These are phyloP conservation scores for Aspergillus japonicus DNA, from an alignment of 2,329 filamentous ascomycete genomes.

Conservation along the genomic window DNA sequence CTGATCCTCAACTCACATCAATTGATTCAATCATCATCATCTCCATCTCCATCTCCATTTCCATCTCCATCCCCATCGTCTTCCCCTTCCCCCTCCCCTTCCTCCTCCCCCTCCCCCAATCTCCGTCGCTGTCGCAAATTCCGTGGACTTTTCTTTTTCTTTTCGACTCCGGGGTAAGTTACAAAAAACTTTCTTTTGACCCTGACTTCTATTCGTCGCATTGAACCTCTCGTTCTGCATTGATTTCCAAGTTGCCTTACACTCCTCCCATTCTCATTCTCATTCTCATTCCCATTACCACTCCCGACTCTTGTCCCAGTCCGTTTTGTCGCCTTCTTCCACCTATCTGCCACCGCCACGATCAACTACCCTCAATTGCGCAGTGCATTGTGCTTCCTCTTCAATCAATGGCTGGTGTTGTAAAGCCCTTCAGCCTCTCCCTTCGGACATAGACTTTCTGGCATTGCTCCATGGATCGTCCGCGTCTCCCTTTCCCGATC, in stretches of 20 bases:
- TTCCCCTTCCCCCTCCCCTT: neutral
- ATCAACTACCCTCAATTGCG: neutral
- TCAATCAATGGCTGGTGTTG: neutral
- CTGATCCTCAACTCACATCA: slow-evolving; percentile 7
- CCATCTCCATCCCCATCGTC: neutral
- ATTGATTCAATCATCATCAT: neutral
- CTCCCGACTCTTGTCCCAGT: neutral
- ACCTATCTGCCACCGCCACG: neutral
- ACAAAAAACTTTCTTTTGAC: no score
- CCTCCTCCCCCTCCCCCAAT: neutral
- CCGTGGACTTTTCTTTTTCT: neutral
- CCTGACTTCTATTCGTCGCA: no score
- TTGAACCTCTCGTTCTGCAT: no score
- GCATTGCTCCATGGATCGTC: neutral
- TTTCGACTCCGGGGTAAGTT: neutral
- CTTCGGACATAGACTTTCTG: neutral
- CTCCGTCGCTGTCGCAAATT: neutral
- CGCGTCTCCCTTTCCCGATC: neutral
- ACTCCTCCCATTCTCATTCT: neutral
- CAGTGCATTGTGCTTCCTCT: neutral
- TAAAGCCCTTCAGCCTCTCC: neutral
- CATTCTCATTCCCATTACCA: neutral
- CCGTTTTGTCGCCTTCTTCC: neutral
- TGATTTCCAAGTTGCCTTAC: no score
- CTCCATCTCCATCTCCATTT: neutral